Base-by-base conservation (phyloP, 2,329 filamentous ascomycete species). In the Rugonectria rugulosa region DNA sequence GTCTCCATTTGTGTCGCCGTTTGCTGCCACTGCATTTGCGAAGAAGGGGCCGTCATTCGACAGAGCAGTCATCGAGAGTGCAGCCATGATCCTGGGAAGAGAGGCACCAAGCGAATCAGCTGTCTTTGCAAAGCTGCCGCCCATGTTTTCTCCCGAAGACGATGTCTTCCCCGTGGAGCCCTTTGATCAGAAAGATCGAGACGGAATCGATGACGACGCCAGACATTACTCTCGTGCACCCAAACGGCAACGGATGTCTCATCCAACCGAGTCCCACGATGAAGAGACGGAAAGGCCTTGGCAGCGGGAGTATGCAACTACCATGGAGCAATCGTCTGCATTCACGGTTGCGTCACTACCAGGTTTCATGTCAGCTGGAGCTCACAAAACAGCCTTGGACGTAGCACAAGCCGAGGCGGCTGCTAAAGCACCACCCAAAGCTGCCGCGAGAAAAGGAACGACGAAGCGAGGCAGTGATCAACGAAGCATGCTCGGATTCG, bases 51-150 rank as follows among this genome's bases (percentile, higher is more conserved):
- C 93, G 2, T 85, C 84, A 0, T 84, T 96, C 43, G 80, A 87
- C 29, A 79, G 83, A 27, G 76, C 78, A 2, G 79, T 86, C 1
- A 79, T 95, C 10, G 79, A 82, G 32, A 83, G 85, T 24, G 83
- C 95, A 7, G 88, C 89, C 5, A 85, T 81, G 43, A 94, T 96
- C 15, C 76, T 97, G 5, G 75, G 82, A 6, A 82, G 91, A 53
- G 72, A 79, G 1, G 80, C 85, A 29, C 89, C 90, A 9, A 73
- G 79, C 1, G 76, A 83, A 44, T 73, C 80, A 42, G 72, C 76
- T 24, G 80, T 92, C 40, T 81, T 81, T 46, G 78, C 81, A 46
- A 72, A 72, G 6, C 74, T 87, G 34, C 79, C 82, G 1, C 68
- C 73, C 19, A 80, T 88, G 73, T 82, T 81, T 53, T 80, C 76